These are phyloP conservation scores for Aciculosporium take DNA, from an alignment of 2,329 filamentous ascomycete species.

Conservation along the genomic window DNA sequence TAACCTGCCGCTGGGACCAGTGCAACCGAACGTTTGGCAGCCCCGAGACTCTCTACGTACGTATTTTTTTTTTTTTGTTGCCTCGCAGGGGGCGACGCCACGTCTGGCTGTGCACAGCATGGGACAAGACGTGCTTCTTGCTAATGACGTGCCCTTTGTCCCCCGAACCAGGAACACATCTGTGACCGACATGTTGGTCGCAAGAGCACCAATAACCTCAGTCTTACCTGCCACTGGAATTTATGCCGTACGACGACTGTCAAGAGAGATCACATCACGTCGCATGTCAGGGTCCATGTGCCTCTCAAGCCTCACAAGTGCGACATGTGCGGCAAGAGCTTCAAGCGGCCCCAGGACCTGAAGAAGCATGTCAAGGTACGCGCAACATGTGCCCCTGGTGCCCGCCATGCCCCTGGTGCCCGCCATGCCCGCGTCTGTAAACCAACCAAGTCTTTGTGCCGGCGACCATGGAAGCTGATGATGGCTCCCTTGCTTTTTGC, in stretches of 20 bases:
- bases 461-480: conserved; percentile 11
- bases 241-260: conserved; percentile 91
- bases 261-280: conserved; percentile 98
- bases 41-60: conserved; percentile 46
- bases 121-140: no score
- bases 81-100: no score
- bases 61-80: no score
- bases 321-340: conserved; percentile 95
- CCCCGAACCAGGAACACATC: conserved; percentile 77
- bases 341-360: conserved; percentile 95
- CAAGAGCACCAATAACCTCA: conserved; percentile 98
- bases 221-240: conserved; percentile 94
- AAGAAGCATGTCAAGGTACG: conserved; percentile 93
- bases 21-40: conserved; percentile 45
- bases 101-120: no score
- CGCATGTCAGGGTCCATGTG: conserved; percentile 97
- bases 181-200: conserved; percentile 96
- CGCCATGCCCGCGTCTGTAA: no score
- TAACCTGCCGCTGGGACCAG: conserved; percentile 45
- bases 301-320: conserved; percentile 98
- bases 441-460: no score
- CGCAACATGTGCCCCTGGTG: not conserved
- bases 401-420: no score
- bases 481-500: not conserved
- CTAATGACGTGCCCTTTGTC: not conserved